phyloP scores from a whole-genome alignment of 352 stramenopile genomes.

The Pythium sukuiense region DNA sequence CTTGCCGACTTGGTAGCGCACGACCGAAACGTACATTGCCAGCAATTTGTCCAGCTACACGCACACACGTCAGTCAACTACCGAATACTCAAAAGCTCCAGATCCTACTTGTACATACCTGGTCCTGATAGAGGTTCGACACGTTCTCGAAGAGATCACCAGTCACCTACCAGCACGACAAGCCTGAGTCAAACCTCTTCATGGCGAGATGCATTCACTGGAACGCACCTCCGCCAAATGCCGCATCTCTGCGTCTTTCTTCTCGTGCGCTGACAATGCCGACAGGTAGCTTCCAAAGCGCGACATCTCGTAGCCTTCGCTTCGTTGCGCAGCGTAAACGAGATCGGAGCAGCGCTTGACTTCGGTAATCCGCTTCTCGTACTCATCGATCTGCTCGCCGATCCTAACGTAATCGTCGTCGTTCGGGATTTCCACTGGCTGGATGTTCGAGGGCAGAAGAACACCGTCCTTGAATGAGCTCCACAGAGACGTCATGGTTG shows the following conservation, averaged over 20 bases:
- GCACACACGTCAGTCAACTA: not conserved
- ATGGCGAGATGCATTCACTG: no score
- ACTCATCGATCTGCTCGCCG: slow-evolving; percentile 84
- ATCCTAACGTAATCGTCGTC: slow-evolving; percentile 87
- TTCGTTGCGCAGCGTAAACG: slow-evolving; percentile 75
- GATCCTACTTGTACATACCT: slow-evolving; percentile 35
- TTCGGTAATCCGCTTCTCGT: slow-evolving; percentile 80
- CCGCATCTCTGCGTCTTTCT: slow-evolving; percentile 74
- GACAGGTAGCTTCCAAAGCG: slow-evolving; percentile 84
- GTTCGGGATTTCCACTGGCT: slow-evolving; percentile 85
- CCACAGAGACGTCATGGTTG: slow-evolving; percentile 77
- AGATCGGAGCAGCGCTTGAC: slow-evolving; percentile 82
- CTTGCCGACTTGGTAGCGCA: slow-evolving; percentile 84
- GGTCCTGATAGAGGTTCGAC: slow-evolving; percentile 86
- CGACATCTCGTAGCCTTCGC: slow-evolving; percentile 86
- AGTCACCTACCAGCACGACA: slow-evolving; percentile 33
- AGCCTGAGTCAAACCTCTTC: no score
- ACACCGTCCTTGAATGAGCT: slow-evolving; percentile 81
- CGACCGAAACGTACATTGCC: slow-evolving; percentile 85
- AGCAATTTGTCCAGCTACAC: slow-evolving; percentile 77
- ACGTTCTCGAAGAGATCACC: slow-evolving; percentile 85
- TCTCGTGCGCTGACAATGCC: slow-evolving; percentile 72
- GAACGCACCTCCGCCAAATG: slow-evolving; percentile 55
- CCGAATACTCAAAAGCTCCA: not conserved
- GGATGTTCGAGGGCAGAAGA: slow-evolving; percentile 72